Percentiles rank a stretch among this genome's conserved stretches.
phyloP scores from a whole-genome alignment of 2,329 filamentous ascomycete genomes.

The Aureobasidium sp. region DNA sequence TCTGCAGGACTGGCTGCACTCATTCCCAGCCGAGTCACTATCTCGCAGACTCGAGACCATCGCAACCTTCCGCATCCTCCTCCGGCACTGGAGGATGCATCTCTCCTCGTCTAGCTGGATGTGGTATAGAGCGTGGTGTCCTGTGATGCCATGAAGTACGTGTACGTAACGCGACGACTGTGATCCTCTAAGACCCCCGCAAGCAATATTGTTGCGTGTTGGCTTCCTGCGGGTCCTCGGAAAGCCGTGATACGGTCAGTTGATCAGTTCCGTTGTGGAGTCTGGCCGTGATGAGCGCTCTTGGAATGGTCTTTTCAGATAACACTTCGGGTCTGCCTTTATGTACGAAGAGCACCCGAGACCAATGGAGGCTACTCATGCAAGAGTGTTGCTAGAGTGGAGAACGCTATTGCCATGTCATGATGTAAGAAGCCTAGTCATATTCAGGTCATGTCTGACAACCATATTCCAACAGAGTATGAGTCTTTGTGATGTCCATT shows the following conservation, averaged over 20 bases:
- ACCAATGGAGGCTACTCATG: neutral
- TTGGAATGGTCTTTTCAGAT: neutral
- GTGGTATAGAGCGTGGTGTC: neutral
- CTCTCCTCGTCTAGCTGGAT: neutral
- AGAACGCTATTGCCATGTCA: neutral
- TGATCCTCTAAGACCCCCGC: neutral
- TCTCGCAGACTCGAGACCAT: neutral
- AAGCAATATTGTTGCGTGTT: neutral
- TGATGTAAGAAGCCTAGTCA: neutral
- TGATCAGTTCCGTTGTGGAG: neutral
- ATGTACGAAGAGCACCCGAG: neutral
- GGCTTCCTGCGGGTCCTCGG: neutral
- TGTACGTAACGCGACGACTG: neutral
- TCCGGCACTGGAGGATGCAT: neutral
- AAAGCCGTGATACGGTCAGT: neutral
- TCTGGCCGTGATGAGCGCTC: neutral
- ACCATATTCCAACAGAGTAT: neutral
- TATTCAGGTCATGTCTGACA: neutral
- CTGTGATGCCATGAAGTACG: neutral
- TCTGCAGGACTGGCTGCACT: neutral
- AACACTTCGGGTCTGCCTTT: neutral
- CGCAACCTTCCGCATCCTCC: neutral
- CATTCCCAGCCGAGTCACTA: neutral
- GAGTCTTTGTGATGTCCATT: too few species aligned
- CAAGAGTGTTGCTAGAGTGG: neutral